Base-by-base conservation (phyloP, 495 filamentous ascomycete species). In the Penicillium coprophilum region DNA sequence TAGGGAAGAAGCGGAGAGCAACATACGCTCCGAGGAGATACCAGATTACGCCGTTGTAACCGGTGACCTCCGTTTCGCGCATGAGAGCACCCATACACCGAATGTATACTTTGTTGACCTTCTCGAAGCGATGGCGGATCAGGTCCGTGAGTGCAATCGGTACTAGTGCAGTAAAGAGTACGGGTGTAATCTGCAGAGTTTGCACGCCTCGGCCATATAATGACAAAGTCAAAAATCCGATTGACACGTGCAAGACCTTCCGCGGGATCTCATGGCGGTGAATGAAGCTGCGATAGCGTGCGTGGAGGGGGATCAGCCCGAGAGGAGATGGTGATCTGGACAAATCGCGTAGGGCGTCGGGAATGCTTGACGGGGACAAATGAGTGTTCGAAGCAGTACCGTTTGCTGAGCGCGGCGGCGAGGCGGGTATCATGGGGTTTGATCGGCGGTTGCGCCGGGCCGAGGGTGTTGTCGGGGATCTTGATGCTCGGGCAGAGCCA, bases 31-130 rank as follows among this genome's bases (percentile, higher is more conserved):
- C 94, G 11, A 96, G 81, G 6, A 99, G 82, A 65, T 97, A 99
- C 81, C 89, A 96, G 53, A 99, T 92, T 50, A 97, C 93, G 39
- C 94, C 94, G 67, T 99, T 99, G 77, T 88, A 97, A 32, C 90
- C 89, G 15, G 82, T 76, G 51, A 92, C 96, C 73, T 99, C 94
- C 52, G 86, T 90, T 77, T 99, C 94, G 52, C 94, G 88, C 94
- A 99, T 99, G 55, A 97, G 77, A 13, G 91, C 89, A 32, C 94
- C 94, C 19, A 96, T 65, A 34, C 82, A 83, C 28, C 80, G 82
- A 56, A 96, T 92, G 67, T 99, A 99, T 28, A 97, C 60, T 21
- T 84, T 82, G 69, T 99, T 99, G 68, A 99, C 81, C 2, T 83
- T 78, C 34, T 86, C 83, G 53, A 82, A 90, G 58, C 84, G 86